Base-by-base conservation (phyloP, 2,329 filamentous ascomycete species). In the Aphanoascus verrucosus region DNA sequence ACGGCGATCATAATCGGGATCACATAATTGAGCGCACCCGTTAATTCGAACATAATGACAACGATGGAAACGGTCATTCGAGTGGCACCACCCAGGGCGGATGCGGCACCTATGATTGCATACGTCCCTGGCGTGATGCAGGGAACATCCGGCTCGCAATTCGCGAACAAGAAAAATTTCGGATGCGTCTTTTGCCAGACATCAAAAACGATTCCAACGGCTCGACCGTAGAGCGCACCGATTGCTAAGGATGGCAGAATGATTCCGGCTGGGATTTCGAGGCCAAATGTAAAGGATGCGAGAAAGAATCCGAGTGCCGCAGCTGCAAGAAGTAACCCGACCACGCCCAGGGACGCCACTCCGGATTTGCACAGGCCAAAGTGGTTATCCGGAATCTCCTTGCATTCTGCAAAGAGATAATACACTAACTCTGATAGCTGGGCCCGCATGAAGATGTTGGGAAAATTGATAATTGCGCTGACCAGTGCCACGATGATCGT, bases 31-130 rank as follows among this genome's bases (percentile, higher is more conserved):
- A 98, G 78, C 1, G 93, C 93, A 50, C 93, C 93, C 0, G 93
- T 98, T 53, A 98, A 83, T 73, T 98, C 93, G 65, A 98, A 98
- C 86, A 96, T 96, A 72, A 98, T 98, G 63, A 97, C 93, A 3
- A 98, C 91, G 60, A 98, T 96, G 11, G 90, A 96, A 9, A 96
- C 89, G 0, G 93, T 98, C 83, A 98, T 94, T 60, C 91, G 82
- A 15, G 91, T 97, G 35, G 94, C 88, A 46, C 93, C 93, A 5
- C 87, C 88, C 1, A 98, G 81, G n/a, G 91, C 88, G 3, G 93
- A 90, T 0, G 93, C 91, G 0, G 93, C 93, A 34, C 93, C 93
- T 57, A 98, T 86, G 62, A 98, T 94, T 58, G 93, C 93, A 65
- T 98, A 98, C 1, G 91, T 94, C 12, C 91, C 93, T 0, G 93